A percentile compares a stretch with the other conserved stretches of the same genome.
Evolutionary conservation across 768 basidiomycete genomes (phyloP).

Genomic region (Suillus weaverae): DNA sequence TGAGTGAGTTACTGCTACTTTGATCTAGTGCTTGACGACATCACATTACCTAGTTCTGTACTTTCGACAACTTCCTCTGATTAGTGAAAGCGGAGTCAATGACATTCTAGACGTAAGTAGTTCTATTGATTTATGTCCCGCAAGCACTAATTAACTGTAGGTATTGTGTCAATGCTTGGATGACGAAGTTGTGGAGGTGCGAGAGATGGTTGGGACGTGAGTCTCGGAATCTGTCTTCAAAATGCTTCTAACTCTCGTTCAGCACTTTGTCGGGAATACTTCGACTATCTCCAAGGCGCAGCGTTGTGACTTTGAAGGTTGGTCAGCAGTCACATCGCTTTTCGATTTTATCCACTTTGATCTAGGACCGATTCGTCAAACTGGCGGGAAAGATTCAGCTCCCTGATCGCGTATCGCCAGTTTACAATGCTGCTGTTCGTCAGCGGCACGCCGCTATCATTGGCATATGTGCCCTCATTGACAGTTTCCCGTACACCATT

Average conservation of each 20-base stretch:
- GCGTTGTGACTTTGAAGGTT: slow-evolving; percentile 73
- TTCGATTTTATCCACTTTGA: not conserved
- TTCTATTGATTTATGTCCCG: not conserved
- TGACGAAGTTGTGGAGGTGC: slow-evolving; percentile 86
- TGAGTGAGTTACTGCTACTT: slow-evolving; percentile 35
- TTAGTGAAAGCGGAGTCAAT: slow-evolving; percentile 72
- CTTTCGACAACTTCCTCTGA: slow-evolving; percentile 84
- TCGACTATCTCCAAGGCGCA: slow-evolving; percentile 76
- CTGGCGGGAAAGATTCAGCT: slow-evolving; percentile 67
- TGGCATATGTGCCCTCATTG: slow-evolving; percentile 86
- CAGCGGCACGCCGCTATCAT: slow-evolving; percentile 87
- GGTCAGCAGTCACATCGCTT: slow-evolving; percentile 15
- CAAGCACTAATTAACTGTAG: slow-evolving; percentile 33
- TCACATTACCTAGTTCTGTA: slow-evolving; percentile 59
- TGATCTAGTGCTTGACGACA: not conserved
- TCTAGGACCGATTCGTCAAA: slow-evolving; percentile 76
- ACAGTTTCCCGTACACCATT: slow-evolving; percentile 91
- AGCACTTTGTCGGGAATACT: slow-evolving; percentile 83
- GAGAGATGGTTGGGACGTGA: slow-evolving; percentile 86
- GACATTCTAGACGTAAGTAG: slow-evolving; percentile 73
- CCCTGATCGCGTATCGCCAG: slow-evolving; percentile 59
- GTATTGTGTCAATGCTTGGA: slow-evolving; percentile 79
- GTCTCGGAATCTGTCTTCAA: slow-evolving; percentile 28
- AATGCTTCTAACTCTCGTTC: slow-evolving; percentile 20
- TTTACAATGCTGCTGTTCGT: slow-evolving; percentile 71